Conservation (phyloP, 441 rosid species). For the Brassica balearica region DNA sequence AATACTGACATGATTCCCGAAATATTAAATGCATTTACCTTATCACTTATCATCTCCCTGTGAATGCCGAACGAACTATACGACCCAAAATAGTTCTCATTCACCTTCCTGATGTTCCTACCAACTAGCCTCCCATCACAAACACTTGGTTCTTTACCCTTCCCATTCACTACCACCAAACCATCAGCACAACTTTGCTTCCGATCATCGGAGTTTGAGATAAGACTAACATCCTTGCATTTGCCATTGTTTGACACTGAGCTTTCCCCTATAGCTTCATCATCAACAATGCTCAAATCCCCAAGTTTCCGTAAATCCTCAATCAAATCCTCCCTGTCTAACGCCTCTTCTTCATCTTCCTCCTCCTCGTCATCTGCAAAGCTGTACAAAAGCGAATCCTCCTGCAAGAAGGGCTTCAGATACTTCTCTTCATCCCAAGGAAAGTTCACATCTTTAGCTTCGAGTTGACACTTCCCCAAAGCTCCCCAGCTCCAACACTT, state of each 20-base stretch:
- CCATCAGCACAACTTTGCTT: constrained; percentile 41
- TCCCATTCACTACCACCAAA: constrained; percentile 34
- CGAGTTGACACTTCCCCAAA: neutral
- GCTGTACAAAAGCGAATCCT: constrained; percentile 84
- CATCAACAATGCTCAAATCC: constrained; percentile 50
- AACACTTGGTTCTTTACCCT: constrained; percentile 37
- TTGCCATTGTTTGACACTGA: constrained; percentile 32
- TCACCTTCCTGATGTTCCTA: constrained; percentile 63
- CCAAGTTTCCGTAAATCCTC: constrained; percentile 58
- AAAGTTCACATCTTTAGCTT: constrained; percentile 51
- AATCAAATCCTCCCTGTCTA: constrained; percentile 58
- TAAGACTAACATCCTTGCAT: neutral
- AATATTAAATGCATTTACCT: constrained; percentile 50
- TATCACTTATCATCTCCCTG: constrained; percentile 90
- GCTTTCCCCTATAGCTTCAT: constrained; percentile 42
- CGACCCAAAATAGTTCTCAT: constrained; percentile 84
- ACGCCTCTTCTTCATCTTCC: constrained; percentile 64
- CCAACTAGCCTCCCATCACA: constrained; percentile 46
- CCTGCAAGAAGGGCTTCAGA: constrained; percentile 74
- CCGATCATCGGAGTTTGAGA: constrained; percentile 26
- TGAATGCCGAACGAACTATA: constrained; percentile 92
- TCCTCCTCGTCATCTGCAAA: constrained; percentile 77
- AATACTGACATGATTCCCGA: no score
- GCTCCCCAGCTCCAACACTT: constrained; percentile 73
- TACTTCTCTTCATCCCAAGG: constrained; percentile 66